phyloP scores from a whole-genome alignment of 495 filamentous ascomycete species.

The Aspergillus steynii region DNA sequence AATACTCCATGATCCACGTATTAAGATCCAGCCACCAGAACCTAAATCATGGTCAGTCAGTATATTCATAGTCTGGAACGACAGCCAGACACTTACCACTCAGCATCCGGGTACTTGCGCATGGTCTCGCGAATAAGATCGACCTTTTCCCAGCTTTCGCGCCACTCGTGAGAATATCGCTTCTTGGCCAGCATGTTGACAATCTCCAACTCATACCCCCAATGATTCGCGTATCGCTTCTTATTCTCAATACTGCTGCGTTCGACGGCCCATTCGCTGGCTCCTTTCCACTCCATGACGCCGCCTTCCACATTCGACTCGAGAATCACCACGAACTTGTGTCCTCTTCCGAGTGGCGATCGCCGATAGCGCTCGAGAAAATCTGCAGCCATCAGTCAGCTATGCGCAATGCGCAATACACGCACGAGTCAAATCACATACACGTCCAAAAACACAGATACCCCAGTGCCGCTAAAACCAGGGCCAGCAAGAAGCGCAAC shows the following conservation, averaged over 20 bases:
- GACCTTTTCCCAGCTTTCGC: constrained; percentile 99
- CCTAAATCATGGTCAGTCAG: constrained; percentile 49
- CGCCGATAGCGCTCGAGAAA: constrained; percentile 52
- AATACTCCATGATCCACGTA: constrained; percentile 97
- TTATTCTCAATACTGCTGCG: constrained; percentile 96
- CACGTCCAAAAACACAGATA: constrained; percentile 61
- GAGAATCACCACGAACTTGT: constrained; percentile 90
- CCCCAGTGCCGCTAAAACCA: constrained; percentile 61
- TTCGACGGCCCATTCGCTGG: constrained; percentile 97
- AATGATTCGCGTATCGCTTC: constrained; percentile 76
- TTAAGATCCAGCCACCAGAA: constrained; percentile 99
- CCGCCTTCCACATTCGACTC: constrained; percentile 93
- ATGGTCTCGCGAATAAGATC: constrained; percentile 90
- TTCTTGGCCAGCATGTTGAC: constrained; percentile 99
- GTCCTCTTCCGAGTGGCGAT: constrained; percentile 73
- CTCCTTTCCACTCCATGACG: constrained; percentile 99
- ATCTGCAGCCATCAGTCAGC: constrained; percentile 19
- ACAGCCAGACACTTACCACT: constrained; percentile 67
- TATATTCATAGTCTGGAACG: not conserved
- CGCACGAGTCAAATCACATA: constrained; percentile 42
- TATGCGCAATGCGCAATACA: not conserved
- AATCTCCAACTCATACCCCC: constrained; percentile 96
- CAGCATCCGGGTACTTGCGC: constrained; percentile 89
- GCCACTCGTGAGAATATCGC: constrained; percentile 97
- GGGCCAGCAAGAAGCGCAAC: constrained; percentile 56